A percentile compares a stretch with the other conserved stretches of the same genome.
phyloP scores from a whole-genome alignment of 225 moss, liverwort and hornwort species.

The Polytrichum formosum region DNA sequence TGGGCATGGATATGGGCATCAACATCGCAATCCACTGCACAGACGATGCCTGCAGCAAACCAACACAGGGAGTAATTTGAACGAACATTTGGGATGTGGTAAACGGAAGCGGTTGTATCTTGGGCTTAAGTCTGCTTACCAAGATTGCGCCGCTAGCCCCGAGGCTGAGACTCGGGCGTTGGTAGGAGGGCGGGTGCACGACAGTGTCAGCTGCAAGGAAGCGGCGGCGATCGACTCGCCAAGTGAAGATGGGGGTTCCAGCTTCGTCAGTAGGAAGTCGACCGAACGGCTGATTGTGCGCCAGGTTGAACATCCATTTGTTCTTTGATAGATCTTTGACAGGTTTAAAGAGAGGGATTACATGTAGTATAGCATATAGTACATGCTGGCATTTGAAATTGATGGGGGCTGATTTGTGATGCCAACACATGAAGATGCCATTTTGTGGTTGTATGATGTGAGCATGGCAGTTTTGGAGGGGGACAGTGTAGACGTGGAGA shows the following conservation, averaged over 20 bases:
- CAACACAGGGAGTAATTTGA: constrained; percentile 3
- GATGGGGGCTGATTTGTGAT: background rate
- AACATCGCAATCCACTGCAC: background rate
- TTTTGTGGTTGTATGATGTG: background rate
- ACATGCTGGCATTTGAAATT: background rate
- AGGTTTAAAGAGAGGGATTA: background rate
- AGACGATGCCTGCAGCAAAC: constrained; percentile 1
- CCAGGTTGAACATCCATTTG: constrained; percentile 14
- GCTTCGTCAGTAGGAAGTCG: constrained; percentile 10
- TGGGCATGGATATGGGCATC: too few species aligned
- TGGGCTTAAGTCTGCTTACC: constrained; percentile 21
- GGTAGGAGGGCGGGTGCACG: constrained; percentile 1
- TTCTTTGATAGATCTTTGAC: background rate
- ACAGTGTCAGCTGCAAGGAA: constrained; percentile 17
- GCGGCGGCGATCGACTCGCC: constrained; percentile 9
- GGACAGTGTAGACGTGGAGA: background rate
- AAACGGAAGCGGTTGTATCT: constrained; percentile 32
- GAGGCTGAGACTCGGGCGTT: constrained; percentile 11
- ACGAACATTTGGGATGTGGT: constrained; percentile 11
- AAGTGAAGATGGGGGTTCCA: constrained; percentile 14
- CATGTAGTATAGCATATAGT: background rate
- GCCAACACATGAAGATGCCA: background rate
- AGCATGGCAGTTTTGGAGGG: background rate
- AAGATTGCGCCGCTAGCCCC: constrained; percentile 10
- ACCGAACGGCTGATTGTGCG: constrained; percentile 10